Evolutionary conservation across 2,329 filamentous ascomycete genomes (phyloP), one percentile per base, ranked within the genome.

Genomic region (Orbilia javanica): DNA sequence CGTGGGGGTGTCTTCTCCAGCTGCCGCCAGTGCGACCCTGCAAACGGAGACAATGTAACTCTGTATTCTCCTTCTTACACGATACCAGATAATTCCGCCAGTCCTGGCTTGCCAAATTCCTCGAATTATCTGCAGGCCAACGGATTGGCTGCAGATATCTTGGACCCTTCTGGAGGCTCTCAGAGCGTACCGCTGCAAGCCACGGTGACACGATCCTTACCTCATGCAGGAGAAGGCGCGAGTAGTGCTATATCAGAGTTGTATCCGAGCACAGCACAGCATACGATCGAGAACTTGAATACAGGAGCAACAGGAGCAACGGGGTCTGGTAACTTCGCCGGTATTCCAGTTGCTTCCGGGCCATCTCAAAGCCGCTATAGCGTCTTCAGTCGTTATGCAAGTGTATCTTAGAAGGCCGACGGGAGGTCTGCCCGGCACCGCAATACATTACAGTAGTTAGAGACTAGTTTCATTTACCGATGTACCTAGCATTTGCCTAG

Each of bases 201-300:
- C n/a, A 57, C 52, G 13, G 52, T n/a, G 7, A 44, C 57, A 20
- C 34, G 22, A 15, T 46, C 60, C 3, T 15, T 48, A 7, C 60
- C 55, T 8, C 34, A 60, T n/a, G 20, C 18, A 39, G 55, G 34
- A 39, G 52, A n/a, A 42, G 36, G 39, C 31, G 57, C 27, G 25
- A 22, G 31, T 10, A 53, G 31, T 27, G 34, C 29, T 3, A 52
- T 52, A 13, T 50, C 63, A 18, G 63, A 66, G 3, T 6, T 66
- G 20, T 25, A 66, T 18, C 63, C 46, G 18, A 66, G 63, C 11
- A 66, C 63, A 4, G 46, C 46, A 13, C 63, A 66, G 27, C 42
- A 53, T 20, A 34, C 63, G 7, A 52, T 52, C 18, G 63, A 66
- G 63, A 66, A 66, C 34, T 13, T 66, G 44, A 39, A 50, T 8